These are phyloP conservation scores for Farysia itapuensis DNA, from an alignment of 1,284 basidiomycete genomes.

Conservation along the genomic window DNA sequence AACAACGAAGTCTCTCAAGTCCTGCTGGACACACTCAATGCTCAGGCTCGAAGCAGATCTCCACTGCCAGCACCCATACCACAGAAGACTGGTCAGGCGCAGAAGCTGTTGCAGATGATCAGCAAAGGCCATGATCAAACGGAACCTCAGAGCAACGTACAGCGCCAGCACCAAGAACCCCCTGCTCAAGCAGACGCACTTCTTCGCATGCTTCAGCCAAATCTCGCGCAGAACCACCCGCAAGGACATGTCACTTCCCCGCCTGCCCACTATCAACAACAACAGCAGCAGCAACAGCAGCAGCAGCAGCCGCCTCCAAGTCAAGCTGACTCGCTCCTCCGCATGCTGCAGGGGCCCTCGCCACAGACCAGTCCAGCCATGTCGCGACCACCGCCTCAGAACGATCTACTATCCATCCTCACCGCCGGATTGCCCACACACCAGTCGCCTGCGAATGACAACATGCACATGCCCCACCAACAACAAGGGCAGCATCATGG, in stretches of 20 bases:
- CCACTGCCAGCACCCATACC: constrained; percentile 45
- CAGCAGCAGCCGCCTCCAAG: neutral
- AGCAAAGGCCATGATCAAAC: constrained; percentile 26
- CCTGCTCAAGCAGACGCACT: constrained; percentile 22
- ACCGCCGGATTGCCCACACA: constrained; percentile 14
- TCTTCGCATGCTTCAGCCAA: constrained; percentile 23
- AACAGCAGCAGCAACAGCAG: constrained; percentile 3
- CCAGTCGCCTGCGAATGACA: constrained; percentile 4
- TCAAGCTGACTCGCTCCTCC: constrained; percentile 21
- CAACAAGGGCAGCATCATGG: constrained; percentile 1
- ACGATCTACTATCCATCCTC: constrained; percentile 35
- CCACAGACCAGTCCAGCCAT: neutral
- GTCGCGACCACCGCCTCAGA: constrained; percentile 10
- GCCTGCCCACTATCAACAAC: constrained; percentile 3
- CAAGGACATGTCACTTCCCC: constrained; percentile 11
- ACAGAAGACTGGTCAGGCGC: constrained; percentile 40
- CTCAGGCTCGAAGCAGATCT: constrained; percentile 31
- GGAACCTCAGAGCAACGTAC: constrained; percentile 26
- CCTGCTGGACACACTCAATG: constrained; percentile 34
- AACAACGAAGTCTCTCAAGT: constrained; percentile 7
- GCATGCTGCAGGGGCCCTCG: constrained; percentile 21
- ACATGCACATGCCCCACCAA: neutral
- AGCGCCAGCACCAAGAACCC: too few relatives aligned
- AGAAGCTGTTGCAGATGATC: constrained; percentile 46
- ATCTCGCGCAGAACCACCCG: too few relatives aligned